Evolutionary conservation across 768 basidiomycete species (phyloP).

Genomic region (Flagelloscypha sp.): DNA sequence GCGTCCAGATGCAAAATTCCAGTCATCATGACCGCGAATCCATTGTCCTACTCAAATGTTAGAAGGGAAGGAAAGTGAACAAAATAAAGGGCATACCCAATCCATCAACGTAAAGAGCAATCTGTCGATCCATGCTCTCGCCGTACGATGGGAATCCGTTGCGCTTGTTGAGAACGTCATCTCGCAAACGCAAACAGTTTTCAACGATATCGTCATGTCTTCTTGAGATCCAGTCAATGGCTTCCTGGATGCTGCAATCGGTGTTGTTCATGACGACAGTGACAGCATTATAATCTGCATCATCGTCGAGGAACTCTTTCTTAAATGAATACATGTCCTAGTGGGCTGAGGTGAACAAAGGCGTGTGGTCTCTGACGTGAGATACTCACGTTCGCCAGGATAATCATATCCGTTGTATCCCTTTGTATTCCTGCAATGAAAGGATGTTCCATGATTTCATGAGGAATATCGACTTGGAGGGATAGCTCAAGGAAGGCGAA

Average conservation of each 20-base stretch:
- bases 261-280: conserved; percentile 8
- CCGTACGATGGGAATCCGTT: conserved; percentile 1
- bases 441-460: conserved; percentile 8
- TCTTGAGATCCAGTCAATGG: conserved; percentile 5
- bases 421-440: conserved; percentile 4
- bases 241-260: background rate
- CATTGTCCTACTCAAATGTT: too few species aligned
- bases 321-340: conserved; percentile 12
- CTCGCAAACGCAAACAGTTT: background rate
- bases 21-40: conserved; percentile 1
- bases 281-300: conserved; percentile 9
- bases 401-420: conserved; percentile 9
- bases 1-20: conserved; percentile 4
- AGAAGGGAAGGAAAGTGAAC: too few species aligned
- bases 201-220: conserved; percentile 3
- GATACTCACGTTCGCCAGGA: conserved; percentile 7
- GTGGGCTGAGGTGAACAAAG: background rate
- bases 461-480: conserved; percentile 14
- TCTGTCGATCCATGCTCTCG: background rate
- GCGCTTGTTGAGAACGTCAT: background rate
- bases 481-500: conserved; percentile 5
- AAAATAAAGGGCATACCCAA: too few species aligned
- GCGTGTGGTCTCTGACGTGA: background rate
- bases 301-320: conserved; percentile 9
- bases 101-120: background rate